Evolutionary conservation across 2,329 filamentous ascomycete genomes (phyloP), one percentile per base, ranked within the genome.

Genomic region (Arthrocladium fulminans): DNA sequence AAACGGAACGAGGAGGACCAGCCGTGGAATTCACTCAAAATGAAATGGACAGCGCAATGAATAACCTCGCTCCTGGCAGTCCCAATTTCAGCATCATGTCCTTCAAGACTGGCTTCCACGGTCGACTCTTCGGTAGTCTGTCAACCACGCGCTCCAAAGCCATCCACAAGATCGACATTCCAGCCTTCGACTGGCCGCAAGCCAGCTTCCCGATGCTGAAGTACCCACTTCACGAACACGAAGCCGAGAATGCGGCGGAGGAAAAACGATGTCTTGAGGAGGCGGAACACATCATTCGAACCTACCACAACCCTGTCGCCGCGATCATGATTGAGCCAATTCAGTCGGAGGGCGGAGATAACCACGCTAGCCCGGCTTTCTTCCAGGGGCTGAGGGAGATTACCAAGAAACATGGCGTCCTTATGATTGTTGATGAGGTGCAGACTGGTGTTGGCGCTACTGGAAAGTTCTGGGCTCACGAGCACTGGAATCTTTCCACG

Each of bases 381-480:
- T 95, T 95, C 83, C 81, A 76, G 53, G 84, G 84, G 51, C 79
- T 95, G 45, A 85, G 88, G 52, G 83, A 80, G 37, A 67, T 95
- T 53, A 94, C 88, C 32, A 77, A 79, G 64, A 83, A 81, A 67
- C 79, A 88, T 71, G 53, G 58, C 19, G 55, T 60, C n/a, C 50
- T 60, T 15, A 74, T 95, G 66, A 95, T 95, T 63, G 88, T 94
- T 55, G 88, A 95, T 65, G 88, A 95, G 71, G 88, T 95, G 9
- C 88, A 95, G 72, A 95, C 88, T 5, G 89, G 88, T 64, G 83
- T 95, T 22, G 89, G 89, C 59, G 88, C 89, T 32, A 95, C 88
- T 0, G 88, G 88, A 60, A 88, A 86, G 67, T 94, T 95, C 80
- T 95, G 88, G 88, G 88, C 89, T 7, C 89, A 95, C 73, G 88